Base-by-base conservation (phyloP, 208 protist species). In the Acanthamoeba polyphaga region DNA sequence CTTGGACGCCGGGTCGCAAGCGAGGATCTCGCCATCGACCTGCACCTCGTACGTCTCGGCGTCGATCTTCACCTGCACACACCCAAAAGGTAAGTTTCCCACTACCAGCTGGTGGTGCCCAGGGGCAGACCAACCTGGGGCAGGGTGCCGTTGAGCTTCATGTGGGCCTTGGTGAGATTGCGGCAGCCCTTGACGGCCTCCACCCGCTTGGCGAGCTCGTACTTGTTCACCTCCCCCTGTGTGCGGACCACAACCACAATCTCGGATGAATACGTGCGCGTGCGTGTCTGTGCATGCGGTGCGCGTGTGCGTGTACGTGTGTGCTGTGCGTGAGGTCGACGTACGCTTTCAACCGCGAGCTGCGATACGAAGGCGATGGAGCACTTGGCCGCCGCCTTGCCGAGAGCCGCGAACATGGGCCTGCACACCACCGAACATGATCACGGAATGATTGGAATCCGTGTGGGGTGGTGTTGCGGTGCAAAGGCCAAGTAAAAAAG, bases 341-440 rank as follows among this genome's bases (percentile, higher is more conserved):
- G 53, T 34, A 68, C 70, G 9, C 32, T 84, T 53, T 76, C 58
- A n/a, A 64, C 46, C 38, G 76, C 49, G 24, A 94, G 91, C 66
- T 78, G 62, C 32, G 85, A 94, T 12, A 94, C 66, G 82, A 96
- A 96, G 12, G 95, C 92, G 68, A 96, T 38, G 53, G 88, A 96
- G 10, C 82, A 96, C 43, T 58, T 29, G 32, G 72, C 58, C 46
- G 91, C 76, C 19, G 95, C 95, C 53, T 43, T 43, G 68, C 95
- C 92, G 58, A 91, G 29, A n/a, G 89, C 92, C 49, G 94, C 96
- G 58, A 96, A 97, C 96, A 97, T 97, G 9, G 96, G 96, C 0
- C 96, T 95, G 29, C 17, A 19, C 13, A 72, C 19, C 34, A 72
- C 29, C 64, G 64, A 72, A 72, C 8, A 32, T 9, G 22, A 19